Evolutionary conservation across 2,329 filamentous ascomycete genomes (phyloP), one percentile per base, ranked within the genome.

Genomic region (Podosphaera leucotricha): DNA sequence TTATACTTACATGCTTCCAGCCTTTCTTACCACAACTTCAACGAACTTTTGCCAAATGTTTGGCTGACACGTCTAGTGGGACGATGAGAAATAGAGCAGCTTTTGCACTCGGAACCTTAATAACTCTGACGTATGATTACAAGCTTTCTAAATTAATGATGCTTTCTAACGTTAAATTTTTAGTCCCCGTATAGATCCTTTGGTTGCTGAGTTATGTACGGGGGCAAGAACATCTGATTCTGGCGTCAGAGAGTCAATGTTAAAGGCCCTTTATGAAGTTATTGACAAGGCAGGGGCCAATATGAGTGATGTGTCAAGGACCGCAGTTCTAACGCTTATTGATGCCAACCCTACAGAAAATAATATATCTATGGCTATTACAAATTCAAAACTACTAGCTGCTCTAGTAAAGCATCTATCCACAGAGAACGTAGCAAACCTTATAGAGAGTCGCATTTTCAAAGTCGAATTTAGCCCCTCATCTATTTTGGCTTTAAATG

Each of bases 1-100:
- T 13, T 35, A 6, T 19, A 26, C 41, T 43, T 5, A 43, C 24
- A 21, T 13, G 6, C 13, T 22, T 18, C 13, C 10, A 43, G 63
- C 90, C 90, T 2, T 98, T 98, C 72, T 64, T 98, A 57, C 90
- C 90, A 8, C 90, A 98, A 59, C 70, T 98, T 44, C 90, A 98
- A 62, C 75, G 90, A 48, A 98, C 90, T 0, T 98, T 98, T 64
- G 87, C 90, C 46, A 92, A 94, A 62, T 87, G 86, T 37, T 70
- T 98, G 42, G 90, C 90, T 2, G 92, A 98, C 61, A 77, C 85
- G 0, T 82, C 85, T 0, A 95, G 87, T 59, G 87, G 95, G 52
- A 67, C 86, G 18, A 65, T 98, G 47, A 76, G 92, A 51, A 79
- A 77, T 47, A 75, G 92, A 51, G 90, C 92, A 43, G 90, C 90